A percentile compares a stretch with the other conserved stretches of the same genome.
phyloP scores from a whole-genome alignment of 2,329 filamentous ascomycete species.

The Cladosporium sp. region DNA sequence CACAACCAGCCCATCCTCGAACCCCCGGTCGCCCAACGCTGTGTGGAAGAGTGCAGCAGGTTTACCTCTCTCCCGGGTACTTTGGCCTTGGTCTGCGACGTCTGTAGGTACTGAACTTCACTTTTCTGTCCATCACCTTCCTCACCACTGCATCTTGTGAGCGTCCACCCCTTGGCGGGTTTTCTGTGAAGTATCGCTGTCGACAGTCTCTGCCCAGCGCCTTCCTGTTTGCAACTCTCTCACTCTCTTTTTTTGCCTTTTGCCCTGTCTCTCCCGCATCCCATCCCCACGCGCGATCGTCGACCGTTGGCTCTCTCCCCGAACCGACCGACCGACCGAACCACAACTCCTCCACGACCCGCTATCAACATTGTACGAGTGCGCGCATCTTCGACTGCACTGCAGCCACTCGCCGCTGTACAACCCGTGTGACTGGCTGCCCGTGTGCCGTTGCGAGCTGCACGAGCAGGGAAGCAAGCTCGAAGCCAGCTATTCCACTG shows the following conservation, averaged over 20 bases:
- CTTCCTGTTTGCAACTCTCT: no score
- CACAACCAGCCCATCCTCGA: no score
- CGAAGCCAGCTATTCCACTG: not conserved
- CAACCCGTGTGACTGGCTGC: no score
- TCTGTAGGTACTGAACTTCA: no score
- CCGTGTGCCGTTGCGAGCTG: no score
- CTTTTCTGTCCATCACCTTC: not conserved
- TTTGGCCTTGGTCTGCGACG: no score
- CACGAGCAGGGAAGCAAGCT: not conserved
- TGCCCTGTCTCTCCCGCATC: not conserved
- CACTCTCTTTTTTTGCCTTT: not conserved
- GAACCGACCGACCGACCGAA: not conserved
- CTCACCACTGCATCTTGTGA: conserved; percentile 4
- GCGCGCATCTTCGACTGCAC: not conserved
- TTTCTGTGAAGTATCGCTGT: not conserved
- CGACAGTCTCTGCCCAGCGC: not conserved
- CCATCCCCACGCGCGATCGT: not conserved
- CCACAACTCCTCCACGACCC: not conserved
- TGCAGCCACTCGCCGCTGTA: not conserved
- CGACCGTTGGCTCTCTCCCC: conserved; percentile 3
- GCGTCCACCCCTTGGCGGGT: conserved; percentile 9
- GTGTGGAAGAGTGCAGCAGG: no score
- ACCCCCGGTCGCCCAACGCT: no score
- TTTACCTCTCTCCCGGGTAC: no score
- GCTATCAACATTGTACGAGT: not conserved